Evolutionary conservation across 2,329 filamentous ascomycete species (phyloP), one percentile per base, ranked within the genome.

Genomic region (Pseudocercospora musae): DNA sequence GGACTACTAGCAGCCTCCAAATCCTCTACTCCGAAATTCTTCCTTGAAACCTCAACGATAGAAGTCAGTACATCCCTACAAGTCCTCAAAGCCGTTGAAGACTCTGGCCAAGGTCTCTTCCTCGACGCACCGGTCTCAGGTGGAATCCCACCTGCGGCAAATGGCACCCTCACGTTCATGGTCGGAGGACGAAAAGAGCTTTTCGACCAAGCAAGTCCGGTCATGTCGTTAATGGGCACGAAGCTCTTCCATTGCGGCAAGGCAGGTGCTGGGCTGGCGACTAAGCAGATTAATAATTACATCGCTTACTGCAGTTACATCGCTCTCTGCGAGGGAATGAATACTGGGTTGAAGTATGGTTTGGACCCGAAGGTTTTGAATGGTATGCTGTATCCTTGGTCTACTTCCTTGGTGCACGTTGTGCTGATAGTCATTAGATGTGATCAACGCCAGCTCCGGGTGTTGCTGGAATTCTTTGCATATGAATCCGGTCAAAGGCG

Each of bases 301-400:
- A 76, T 82, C 33, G 84, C 81, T 0, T 83, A 82, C 0, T 74
- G 84, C 21, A 85, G 85, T 59, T 80, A 83, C 7, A 83, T 87
- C 57, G 83, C 83, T 0, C 78, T 76, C 49, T 79, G 83, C 0
- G 84, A 87, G 70, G 83, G 84, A 0, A 81, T 86, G 76, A 80
- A 85, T 62, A 84, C 86, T 72, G 84, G 83, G 1, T 85, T 87
- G 76, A 75, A 78, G 1, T 78, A 81, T 11, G 84, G 84, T 0
- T 71, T 86, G 33, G 81, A 85, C 62, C 81, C 83, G n/a, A 54
- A 40, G 52, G 33, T 23, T 29, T 33, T 54, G 52, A 54, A 54
- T 40, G 52, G 52, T 54, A 21, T 18, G 37, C 15, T n/a, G 9
- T 31, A 37, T 33, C 4, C 33, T n/a, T 37, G 13, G 4, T 11